phyloP scores from a whole-genome alignment of 257 asterid species.

The Solanum sitiens region DNA sequence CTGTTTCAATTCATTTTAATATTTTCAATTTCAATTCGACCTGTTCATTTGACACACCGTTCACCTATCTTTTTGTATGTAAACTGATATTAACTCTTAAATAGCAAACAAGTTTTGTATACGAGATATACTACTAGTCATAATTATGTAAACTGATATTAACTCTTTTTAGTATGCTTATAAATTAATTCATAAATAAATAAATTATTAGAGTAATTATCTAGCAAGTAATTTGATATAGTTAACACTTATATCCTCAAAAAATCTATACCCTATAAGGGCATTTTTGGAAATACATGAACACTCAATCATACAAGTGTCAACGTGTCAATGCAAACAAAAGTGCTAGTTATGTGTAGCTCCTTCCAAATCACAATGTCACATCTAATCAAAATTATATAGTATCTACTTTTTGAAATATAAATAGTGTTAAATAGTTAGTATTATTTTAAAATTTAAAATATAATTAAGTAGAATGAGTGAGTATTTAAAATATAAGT shows the following conservation, averaged over 20 bases:
- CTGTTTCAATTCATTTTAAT: too few species aligned
- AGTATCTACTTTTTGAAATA: neutral
- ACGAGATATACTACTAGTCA: too few species aligned
- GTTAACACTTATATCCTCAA: neutral
- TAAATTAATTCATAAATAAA: neutral
- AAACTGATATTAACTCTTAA: neutral
- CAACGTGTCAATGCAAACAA: neutral
- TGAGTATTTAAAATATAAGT: too few species aligned
- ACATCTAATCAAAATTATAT: neutral
- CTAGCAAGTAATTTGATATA: neutral
- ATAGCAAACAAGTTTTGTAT: neutral
- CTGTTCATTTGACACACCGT: too few species aligned
- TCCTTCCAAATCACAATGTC: neutral
- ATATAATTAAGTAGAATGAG: too few species aligned
- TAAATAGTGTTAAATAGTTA: neutral
- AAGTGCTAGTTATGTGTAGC: neutral
- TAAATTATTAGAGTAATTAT: neutral
- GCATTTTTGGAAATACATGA: neutral
- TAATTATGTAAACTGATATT: too few species aligned
- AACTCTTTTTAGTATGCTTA: neutral
- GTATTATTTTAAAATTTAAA: too few species aligned
- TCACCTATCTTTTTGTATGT: neutral
- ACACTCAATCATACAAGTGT: neutral
- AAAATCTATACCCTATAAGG: neutral
- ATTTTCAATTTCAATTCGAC: too few species aligned